Conservation (phyloP, 352 stramenopile species). For the Globisporangium barbulae region DNA sequence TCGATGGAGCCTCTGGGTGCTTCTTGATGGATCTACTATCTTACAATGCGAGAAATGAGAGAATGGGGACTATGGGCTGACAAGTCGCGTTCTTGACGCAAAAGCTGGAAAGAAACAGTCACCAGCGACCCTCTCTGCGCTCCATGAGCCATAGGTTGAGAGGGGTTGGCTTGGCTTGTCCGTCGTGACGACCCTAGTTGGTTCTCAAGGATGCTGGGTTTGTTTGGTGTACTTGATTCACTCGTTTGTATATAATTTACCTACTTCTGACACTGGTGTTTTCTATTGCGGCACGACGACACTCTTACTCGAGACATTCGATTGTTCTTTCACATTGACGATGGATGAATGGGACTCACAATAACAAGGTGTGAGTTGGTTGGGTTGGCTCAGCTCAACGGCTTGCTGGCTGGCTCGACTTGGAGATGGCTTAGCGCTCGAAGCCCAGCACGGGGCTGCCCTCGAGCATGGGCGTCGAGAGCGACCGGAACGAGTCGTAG, state of each 20-base stretch:
- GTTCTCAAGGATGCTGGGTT: too few species aligned
- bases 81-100: too few species aligned
- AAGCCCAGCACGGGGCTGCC: slow-evolving; percentile 15
- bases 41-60: too few species aligned
- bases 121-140: too few species aligned
- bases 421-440: slow-evolving; percentile 4
- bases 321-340: not conserved
- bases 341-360: not conserved
- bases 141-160: too few species aligned
- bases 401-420: not conserved
- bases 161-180: too few species aligned
- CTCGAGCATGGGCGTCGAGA: slow-evolving; percentile 44
- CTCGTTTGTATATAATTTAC: not conserved
- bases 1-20: too few species aligned
- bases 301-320: not conserved
- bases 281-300: not conserved
- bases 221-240: too few species aligned
- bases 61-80: too few species aligned
- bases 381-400: not conserved
- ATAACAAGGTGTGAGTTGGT: not conserved
- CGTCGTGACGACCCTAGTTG: too few species aligned
- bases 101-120: too few species aligned
- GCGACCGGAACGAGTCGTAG: slow-evolving; percentile 47
- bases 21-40: too few species aligned
- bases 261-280: not conserved